phyloP scores from a whole-genome alignment of 2,329 filamentous ascomycete species.

The Fusarium graminum region DNA sequence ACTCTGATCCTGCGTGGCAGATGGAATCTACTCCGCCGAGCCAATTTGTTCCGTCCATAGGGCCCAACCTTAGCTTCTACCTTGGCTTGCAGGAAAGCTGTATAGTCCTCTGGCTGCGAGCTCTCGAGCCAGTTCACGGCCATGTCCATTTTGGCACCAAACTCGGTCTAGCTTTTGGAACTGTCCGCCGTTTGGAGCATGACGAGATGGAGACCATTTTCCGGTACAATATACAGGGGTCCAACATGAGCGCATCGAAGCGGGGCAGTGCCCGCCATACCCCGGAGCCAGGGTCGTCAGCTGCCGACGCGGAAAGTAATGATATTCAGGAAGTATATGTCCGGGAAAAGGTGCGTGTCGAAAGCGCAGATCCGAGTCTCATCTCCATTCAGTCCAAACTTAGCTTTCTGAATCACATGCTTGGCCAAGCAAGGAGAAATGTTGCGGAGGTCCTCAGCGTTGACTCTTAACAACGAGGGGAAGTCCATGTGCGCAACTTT shows the following conservation, averaged over 20 bases:
- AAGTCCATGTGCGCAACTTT: slow-evolving; percentile 31
- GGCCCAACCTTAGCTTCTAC: slow-evolving; percentile 79
- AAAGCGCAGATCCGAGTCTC: slow-evolving; percentile 88
- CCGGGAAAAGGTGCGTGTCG: slow-evolving; percentile 88
- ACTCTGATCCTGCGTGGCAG: slow-evolving; percentile 60
- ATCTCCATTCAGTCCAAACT: slow-evolving; percentile 88
- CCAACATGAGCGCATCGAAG: slow-evolving; percentile 46
- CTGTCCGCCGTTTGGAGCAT: slow-evolving; percentile 73
- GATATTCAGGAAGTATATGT: slow-evolving; percentile 77
- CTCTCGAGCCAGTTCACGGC: slow-evolving; percentile 75
- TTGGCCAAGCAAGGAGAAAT: slow-evolving; percentile 77
- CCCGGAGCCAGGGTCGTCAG: slow-evolving; percentile 41
- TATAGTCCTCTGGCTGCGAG: slow-evolving; percentile 77
- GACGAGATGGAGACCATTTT: slow-evolving; percentile 87
- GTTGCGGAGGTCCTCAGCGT: slow-evolving; percentile 83
- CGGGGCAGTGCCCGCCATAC: slow-evolving; percentile 45
- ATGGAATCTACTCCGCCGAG: slow-evolving; percentile 58
- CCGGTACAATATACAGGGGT: slow-evolving; percentile 63
- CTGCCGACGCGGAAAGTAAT: slow-evolving; percentile 35
- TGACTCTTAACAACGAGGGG: slow-evolving; percentile 48
- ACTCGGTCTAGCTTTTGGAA: slow-evolving; percentile 77
- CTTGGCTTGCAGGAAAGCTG: slow-evolving; percentile 77
- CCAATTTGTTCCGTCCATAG: slow-evolving; percentile 61
- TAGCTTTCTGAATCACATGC: slow-evolving; percentile 78
- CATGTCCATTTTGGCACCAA: slow-evolving; percentile 73